Conservation (phyloP, 495 filamentous ascomycete genomes). For the Neurospora sp. region DNA sequence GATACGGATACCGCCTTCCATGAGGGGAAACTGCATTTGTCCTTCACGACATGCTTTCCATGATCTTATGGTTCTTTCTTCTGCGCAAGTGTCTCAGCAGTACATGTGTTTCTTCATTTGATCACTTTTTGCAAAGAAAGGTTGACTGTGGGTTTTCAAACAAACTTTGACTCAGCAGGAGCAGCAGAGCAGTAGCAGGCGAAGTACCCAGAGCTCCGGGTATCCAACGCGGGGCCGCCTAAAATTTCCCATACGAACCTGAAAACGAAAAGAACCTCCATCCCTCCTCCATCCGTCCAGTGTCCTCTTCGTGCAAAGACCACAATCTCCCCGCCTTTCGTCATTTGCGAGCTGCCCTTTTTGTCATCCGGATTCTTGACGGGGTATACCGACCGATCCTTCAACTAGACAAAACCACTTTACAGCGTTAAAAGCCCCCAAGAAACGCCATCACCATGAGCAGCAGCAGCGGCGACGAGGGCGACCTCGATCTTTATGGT, state of each 20-base stretch:
- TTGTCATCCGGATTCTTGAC: not conserved
- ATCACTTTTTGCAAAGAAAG: not conserved
- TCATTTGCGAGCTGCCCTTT: not conserved
- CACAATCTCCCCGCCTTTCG: not conserved
- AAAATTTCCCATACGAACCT: not conserved
- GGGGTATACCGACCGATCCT: not conserved
- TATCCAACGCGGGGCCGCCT: not conserved
- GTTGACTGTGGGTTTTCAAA: not conserved
- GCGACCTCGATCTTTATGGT: conserved; percentile 59
- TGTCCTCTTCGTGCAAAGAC: not conserved
- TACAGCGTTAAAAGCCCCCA: not conserved
- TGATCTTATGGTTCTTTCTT: not conserved
- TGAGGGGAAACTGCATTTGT: not conserved
- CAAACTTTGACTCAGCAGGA: not conserved
- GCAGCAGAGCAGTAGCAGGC: not conserved
- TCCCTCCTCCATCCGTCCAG: not conserved
- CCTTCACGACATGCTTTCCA: not conserved
- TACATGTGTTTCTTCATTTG: not conserved
- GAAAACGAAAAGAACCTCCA: not conserved
- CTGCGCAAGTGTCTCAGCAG: not conserved
- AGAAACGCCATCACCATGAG: conserved; percentile 1
- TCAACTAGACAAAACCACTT: not conserved
- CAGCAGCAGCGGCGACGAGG: conserved; percentile 29
- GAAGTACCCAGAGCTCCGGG: not conserved
- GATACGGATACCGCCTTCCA: not conserved